phyloP scores from a whole-genome alignment of 345 rosid genomes.

The Abelmoschus esculentus region DNA sequence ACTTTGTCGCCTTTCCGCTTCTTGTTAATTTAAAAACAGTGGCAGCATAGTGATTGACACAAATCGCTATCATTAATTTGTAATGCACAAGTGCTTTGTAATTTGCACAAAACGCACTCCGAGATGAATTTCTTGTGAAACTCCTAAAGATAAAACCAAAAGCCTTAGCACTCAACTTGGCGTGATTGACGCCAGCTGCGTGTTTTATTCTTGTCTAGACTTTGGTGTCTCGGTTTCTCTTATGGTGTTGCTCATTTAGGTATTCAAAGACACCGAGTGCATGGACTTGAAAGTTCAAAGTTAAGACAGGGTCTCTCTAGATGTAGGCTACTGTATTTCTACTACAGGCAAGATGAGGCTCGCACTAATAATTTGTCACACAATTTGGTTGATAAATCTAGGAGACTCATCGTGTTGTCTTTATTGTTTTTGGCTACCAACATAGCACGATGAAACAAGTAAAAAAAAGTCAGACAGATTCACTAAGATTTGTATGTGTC shows the following conservation, averaged over 20 bases:
- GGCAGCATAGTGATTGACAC: background rate
- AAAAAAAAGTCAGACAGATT: background rate
- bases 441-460: slow-evolving; percentile 7
- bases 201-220: background rate
- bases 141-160: background rate
- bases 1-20: background rate
- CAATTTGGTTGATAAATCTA: background rate
- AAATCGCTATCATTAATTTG: background rate
- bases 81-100: background rate
- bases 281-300: background rate
- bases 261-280: background rate
- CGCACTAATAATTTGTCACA: slow-evolving; percentile 10
- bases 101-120: background rate
- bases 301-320: background rate
- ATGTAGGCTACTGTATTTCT: background rate
- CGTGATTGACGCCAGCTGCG: slow-evolving; percentile 18
- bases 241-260: background rate
- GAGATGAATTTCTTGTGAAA: background rate
- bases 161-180: slow-evolving; percentile 7
- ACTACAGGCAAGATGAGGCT: background rate
- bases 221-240: too few relatives aligned
- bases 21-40: background rate
- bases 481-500: background rate
- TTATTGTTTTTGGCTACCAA: slow-evolving; percentile 17
- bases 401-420: too few relatives aligned